Base-by-base conservation (phyloP, 768 basidiomycete genomes). In the Trichaptum fuscoviolaceum region DNA sequence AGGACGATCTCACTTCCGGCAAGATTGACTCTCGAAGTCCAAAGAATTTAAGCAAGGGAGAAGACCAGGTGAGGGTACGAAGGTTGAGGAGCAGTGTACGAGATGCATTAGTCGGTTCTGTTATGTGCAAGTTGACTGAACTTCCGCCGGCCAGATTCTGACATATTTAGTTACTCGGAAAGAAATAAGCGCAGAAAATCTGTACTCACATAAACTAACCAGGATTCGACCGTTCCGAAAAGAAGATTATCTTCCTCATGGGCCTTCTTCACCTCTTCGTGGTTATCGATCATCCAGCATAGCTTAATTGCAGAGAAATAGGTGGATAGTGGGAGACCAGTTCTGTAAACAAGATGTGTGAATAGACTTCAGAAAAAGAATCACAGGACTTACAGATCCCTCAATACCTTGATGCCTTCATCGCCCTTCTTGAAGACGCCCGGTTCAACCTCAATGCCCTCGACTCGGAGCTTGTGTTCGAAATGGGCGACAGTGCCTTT, bases 281-380 rank as follows among this genome's bases (percentile, higher is more conserved):
- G 78, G 74, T 98, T 87, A 75, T 96, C 92, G 68, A 96, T 87
- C 91, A 99, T 94, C 96, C 96, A 99, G 59, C 92, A 87, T 69
- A 97, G 82, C 79, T 98, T 99, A 76, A 97, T 90, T 20, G 91
- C 96, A 25, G 96, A 97, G 79, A 99, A 99, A 79, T 99, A 99
- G 0, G 96, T 99, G 18, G 96, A 97, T 8, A 98, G 82, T n/a
- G 91, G 92, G 52, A 97, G 85, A 35, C 96, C 96, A 62, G 95
- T 96, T 67, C 93, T 96, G 69, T 30, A 36, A 62, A 64, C 65
- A 63, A 62, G 35, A 61, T 61, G n/a, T 42, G 64, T 58, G 27
- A 57, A 27, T 68, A 42, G 60, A 34, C 52, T 63, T 42, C 24
- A 59, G 63, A 34, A 18, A 18, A 59, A 59, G n/a, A 63, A 20